phyloP scores from a whole-genome alignment of 257 asterid genomes.

The Solanum habrochaites region DNA sequence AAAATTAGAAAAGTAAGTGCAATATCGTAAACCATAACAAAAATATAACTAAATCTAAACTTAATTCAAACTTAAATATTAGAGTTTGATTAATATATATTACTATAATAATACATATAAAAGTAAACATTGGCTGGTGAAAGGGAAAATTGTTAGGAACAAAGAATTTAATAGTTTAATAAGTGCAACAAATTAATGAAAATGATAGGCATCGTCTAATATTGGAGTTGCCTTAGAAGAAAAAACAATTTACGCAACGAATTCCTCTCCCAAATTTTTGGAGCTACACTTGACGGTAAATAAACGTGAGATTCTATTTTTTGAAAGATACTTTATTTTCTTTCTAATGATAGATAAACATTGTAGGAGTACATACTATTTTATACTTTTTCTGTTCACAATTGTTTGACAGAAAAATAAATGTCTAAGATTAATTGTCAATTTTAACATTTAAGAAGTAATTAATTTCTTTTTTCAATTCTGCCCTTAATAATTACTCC shows the following conservation, averaged over 20 bases:
- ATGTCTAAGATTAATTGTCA: no score
- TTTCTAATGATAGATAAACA: neutral
- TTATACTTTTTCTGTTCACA: no score
- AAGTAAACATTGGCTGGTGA: neutral
- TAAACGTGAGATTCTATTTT: neutral
- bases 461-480: no score
- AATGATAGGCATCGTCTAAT: neutral
- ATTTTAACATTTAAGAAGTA: no score
- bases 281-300: neutral
- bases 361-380: neutral
- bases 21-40: no score
- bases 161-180: neutral
- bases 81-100: neutral
- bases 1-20: neutral
- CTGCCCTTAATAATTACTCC: no score
- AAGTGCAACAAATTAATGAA: neutral
- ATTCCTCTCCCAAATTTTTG: neutral
- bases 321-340: neutral
- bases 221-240: neutral
- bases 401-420: no score
- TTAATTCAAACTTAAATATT: neutral
- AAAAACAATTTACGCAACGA: neutral
- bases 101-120: neutral
- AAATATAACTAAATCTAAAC: no score
- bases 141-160: neutral